These are phyloP conservation scores for Populus tremula DNA, from an alignment of 345 rosid species.

Conservation along the genomic window DNA sequence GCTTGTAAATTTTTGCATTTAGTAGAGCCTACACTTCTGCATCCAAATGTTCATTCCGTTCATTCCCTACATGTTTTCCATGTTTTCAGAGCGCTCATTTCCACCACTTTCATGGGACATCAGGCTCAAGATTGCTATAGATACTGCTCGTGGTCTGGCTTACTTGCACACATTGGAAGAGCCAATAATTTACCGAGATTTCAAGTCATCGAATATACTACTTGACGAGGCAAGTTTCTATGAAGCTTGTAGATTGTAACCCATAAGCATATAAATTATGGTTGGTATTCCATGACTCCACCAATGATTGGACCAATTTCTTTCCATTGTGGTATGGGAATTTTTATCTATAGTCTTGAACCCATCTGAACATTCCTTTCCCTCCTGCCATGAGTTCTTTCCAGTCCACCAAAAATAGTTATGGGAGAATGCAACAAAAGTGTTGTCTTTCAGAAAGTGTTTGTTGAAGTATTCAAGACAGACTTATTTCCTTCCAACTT, in stretches of 20 bases:
- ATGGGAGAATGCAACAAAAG: not conserved
- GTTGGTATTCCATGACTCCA: not conserved
- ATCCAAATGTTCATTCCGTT: not conserved
- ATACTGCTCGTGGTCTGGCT: not conserved
- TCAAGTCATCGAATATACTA: not conserved
- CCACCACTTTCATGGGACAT: conserved; percentile 1
- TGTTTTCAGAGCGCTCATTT: too few species aligned
- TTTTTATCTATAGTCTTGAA: too few species aligned
- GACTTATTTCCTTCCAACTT: not conserved
- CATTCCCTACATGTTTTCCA: not conserved
- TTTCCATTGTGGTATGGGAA: too few species aligned
- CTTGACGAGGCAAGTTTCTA: not conserved
- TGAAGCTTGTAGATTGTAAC: too few species aligned
- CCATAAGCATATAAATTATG: not conserved
- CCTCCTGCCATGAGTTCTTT: not conserved
- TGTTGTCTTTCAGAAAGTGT: not conserved
- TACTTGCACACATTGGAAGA: not conserved
- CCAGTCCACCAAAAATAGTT: not conserved
- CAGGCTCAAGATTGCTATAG: not conserved
- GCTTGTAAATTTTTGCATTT: not conserved
- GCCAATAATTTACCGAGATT: not conserved
- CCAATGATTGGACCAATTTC: not conserved
- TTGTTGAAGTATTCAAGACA: not conserved
- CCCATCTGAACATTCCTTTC: not conserved
- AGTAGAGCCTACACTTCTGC: not conserved